Evolutionary conservation across 306 rosid genomes (phyloP), one percentile per base, ranked within the genome.

Genomic region (Parietaria judaica): DNA sequence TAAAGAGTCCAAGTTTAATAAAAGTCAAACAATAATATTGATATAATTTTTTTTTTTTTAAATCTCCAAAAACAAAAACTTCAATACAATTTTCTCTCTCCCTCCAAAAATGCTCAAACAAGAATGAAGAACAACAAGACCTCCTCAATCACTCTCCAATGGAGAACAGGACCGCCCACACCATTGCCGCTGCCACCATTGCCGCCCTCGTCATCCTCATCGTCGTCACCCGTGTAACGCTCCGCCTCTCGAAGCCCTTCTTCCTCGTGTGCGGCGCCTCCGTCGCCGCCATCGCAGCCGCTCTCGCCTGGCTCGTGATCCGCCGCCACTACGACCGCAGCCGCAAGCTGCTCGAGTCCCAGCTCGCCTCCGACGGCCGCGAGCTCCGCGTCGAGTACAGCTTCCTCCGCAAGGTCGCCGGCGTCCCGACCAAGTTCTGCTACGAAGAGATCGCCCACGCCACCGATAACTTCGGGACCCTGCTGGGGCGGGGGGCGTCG

Each of bases 371-470:
- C 4, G 92, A 88, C 72, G 95, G 96, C 3, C 53, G 77, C 57
- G 98, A 92, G 83, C 96, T 92, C 49, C 80, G 96, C 31, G 76
- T 86, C 17, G 96, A 92, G 79, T 92, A 92, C 58, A 92, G 96
- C 69, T 92, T 92, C 62, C 66, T 92, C 6, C 53, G 98, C 17
- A 92, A 84, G 64, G 85, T 92, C 39, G 98, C 98, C 0, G 96
- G 98, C 0, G 78, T 92, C 61, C 98, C 98, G 0, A 82, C 84
- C 0, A 92, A 82, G 70, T 92, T 69, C 14, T 77, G 90, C 16
- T 86, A 34, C 78, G 79, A 80, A 60, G 98, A 91, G 76, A 79
- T 91, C 3, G 98, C 78, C 7, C 86, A 85, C 50, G 98, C 98
- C 14, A 92, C 98, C 0, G 92, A 88, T 16, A 65, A 78, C 7